Percentiles rank a stretch among this genome's conserved stretches.
Conservation (phyloP, 257 asterid species). For the Leptodermis oblonga region DNA sequence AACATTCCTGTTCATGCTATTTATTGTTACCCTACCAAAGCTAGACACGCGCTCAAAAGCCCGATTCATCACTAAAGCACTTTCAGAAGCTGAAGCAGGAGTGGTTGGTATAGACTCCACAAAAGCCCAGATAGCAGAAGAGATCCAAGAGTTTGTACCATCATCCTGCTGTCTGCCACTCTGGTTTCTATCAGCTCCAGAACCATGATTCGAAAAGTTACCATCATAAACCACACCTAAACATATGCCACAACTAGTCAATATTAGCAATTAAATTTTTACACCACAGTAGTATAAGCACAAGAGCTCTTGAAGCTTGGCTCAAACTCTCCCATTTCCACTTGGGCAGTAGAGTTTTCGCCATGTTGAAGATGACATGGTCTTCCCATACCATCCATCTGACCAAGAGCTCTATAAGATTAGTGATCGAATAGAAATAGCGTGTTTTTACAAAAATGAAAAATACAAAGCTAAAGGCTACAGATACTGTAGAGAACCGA, state of each 20-base stretch:
- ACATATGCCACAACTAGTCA: conserved; percentile 47
- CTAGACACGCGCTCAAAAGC: conserved; percentile 90
- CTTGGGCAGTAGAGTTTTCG: conserved; percentile 85
- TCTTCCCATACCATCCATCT: conserved; percentile 59
- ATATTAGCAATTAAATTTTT: conserved; percentile 44
- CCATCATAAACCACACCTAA: conserved; percentile 61
- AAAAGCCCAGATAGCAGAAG: conserved; percentile 76
- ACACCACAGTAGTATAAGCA: conserved; percentile 26
- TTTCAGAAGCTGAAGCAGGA: conserved; percentile 97
- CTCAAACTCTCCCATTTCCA: conserved; percentile 90
- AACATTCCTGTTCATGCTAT: conserved; percentile 42
- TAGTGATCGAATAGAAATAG: conserved; percentile 33
- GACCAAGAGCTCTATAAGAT: conserved; percentile 65
- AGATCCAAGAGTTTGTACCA: conserved; percentile 72
- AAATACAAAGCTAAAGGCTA: conserved; percentile 17
- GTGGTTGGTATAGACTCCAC: conserved; percentile 97
- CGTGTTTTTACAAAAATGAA: conserved; percentile 10
- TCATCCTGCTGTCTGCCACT: conserved; percentile 42
- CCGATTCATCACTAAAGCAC: conserved; percentile 66
- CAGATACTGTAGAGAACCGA: conserved; percentile 29
- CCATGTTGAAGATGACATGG: conserved; percentile 48
- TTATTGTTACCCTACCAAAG: conserved; percentile 67
- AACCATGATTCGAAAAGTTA: conserved; percentile 35
- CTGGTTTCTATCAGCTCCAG: conserved; percentile 50
- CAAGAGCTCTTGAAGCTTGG: conserved; percentile 80